These are phyloP conservation scores for Talaromyces sp. DNA, from an alignment of 2,329 filamentous ascomycete genomes.

Conservation along the genomic window DNA sequence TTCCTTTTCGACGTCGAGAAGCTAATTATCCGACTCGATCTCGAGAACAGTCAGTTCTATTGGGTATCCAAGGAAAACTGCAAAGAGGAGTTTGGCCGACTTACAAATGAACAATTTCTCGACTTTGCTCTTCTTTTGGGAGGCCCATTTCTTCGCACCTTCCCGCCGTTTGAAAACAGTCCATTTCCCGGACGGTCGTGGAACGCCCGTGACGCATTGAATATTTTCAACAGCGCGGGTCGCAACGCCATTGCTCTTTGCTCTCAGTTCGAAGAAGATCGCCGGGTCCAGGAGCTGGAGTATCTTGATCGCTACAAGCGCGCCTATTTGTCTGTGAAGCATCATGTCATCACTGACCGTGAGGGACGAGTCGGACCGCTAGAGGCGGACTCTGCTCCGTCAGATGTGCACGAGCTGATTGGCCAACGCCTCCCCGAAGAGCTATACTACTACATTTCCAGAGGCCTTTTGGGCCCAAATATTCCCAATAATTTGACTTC, in stretches of 20 bases:
- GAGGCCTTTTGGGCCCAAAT: slow-evolving; percentile 71
- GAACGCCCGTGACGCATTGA: slow-evolving; percentile 69
- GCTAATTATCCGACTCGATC: slow-evolving; percentile 53
- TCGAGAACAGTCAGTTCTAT: slow-evolving; percentile 58
- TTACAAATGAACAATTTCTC: slow-evolving; percentile 68
- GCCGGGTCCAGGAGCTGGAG: slow-evolving; percentile 62
- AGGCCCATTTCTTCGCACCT: slow-evolving; percentile 70
- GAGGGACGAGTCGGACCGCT: slow-evolving; percentile 73
- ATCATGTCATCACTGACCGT: slow-evolving; percentile 74
- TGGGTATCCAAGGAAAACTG: slow-evolving; percentile 62
- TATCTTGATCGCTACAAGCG: slow-evolving; percentile 86
- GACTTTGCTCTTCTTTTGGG: slow-evolving; percentile 80
- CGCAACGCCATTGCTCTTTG: slow-evolving; percentile 69
- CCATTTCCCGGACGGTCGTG: slow-evolving; percentile 49
- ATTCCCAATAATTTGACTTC: slow-evolving; percentile 78
- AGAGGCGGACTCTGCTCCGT: slow-evolving; percentile 66
- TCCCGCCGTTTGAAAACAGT: slow-evolving; percentile 67
- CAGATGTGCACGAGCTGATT: slow-evolving; percentile 82
- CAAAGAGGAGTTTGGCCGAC: slow-evolving; percentile 59
- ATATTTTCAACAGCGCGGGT: slow-evolving; percentile 61
- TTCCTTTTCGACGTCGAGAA: slow-evolving; percentile 80
- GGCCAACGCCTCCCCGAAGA: slow-evolving; percentile 87
- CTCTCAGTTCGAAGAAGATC: slow-evolving; percentile 71
- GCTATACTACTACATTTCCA: slow-evolving; percentile 82
- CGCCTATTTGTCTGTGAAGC: slow-evolving; percentile 76